phyloP scores from a whole-genome alignment of 2,329 filamentous ascomycete species.

The Cladosporium sp. region DNA sequence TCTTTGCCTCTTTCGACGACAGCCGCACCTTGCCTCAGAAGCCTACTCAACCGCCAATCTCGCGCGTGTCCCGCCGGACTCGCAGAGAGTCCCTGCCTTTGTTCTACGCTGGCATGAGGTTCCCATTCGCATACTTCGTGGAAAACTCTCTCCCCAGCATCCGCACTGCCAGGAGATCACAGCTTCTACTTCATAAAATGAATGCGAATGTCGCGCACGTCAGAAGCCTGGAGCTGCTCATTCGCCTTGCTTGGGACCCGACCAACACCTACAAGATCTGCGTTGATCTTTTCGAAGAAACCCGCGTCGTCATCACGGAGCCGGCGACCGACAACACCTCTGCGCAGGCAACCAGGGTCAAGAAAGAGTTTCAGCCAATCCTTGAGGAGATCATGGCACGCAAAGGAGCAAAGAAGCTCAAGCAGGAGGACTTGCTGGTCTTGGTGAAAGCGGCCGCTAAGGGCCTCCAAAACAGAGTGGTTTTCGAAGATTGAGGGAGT shows the following conservation, averaged over 20 bases:
- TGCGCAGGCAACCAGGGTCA: too few relatives aligned
- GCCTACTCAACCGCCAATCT: not conserved
- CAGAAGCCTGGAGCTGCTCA: not conserved
- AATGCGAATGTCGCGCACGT: not conserved
- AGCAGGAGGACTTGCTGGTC: too few relatives aligned
- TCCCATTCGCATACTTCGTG: not conserved
- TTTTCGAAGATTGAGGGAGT: too few relatives aligned
- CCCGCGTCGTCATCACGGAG: too few relatives aligned
- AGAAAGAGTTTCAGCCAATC: too few relatives aligned
- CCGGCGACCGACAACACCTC: too few relatives aligned
- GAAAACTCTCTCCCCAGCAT: not conserved
- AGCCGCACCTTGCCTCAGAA: not conserved
- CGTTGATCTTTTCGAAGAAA: too few relatives aligned
- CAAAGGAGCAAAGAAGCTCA: too few relatives aligned
- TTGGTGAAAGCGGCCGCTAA: too few relatives aligned
- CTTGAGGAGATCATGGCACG: too few relatives aligned
- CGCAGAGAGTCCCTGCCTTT: not conserved
- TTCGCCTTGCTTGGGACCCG: not conserved
- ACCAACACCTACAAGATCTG: not conserved
- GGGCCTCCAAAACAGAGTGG: too few relatives aligned
- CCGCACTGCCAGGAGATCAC: not conserved
- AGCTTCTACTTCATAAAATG: too few relatives aligned
- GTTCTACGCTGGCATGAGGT: not conserved
- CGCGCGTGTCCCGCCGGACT: not conserved
- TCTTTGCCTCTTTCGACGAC: not conserved